A percentile compares a stretch with the other conserved stretches of the same genome.
Evolutionary conservation across 139 green algal species (phyloP).

Genomic region (Chlamydomonas incerta): DNA sequence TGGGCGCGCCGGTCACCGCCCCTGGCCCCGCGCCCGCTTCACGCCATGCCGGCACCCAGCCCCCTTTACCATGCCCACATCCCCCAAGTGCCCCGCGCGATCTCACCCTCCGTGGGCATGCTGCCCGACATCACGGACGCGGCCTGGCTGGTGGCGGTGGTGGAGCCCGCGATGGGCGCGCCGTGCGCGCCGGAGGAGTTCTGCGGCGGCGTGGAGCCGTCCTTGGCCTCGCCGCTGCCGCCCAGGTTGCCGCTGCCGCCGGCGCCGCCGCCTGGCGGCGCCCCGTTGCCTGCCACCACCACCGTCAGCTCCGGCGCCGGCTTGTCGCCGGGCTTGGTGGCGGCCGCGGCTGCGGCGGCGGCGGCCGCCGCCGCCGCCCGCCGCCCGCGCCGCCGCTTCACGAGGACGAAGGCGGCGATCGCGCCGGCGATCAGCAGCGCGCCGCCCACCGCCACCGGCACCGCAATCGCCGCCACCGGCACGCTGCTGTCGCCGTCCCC

Average conservation of each 20-base stretch:
- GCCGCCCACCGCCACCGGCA: slow-evolving; percentile 30
- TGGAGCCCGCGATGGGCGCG: background rate
- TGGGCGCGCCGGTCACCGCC: no score
- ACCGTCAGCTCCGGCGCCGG: no score
- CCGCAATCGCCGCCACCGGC: slow-evolving; percentile 26
- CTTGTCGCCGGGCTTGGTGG: no score
- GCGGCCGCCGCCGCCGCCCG: background rate
- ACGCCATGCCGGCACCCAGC: no score
- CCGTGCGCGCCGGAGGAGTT: background rate
- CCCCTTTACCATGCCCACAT: background rate
- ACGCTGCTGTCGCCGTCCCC: background rate
- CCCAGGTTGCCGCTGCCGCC: background rate
- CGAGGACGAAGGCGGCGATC: background rate
- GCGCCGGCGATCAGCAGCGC: slow-evolving; percentile 10
- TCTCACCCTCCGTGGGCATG: slow-evolving; percentile 7
- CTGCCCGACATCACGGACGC: background rate
- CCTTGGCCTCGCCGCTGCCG: background rate
- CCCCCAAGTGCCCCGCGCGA: background rate
- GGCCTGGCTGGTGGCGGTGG: no score
- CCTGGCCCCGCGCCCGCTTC: no score
- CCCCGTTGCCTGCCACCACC: no score
- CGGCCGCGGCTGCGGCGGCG: background rate
- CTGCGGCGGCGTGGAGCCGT: background rate
- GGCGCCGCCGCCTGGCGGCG: background rate
- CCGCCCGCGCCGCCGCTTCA: background rate